Evolutionary conservation across 139 green algal species (phyloP), one percentile per base, ranked within the genome.

Genomic region (Pycnococcus provasolii): DNA sequence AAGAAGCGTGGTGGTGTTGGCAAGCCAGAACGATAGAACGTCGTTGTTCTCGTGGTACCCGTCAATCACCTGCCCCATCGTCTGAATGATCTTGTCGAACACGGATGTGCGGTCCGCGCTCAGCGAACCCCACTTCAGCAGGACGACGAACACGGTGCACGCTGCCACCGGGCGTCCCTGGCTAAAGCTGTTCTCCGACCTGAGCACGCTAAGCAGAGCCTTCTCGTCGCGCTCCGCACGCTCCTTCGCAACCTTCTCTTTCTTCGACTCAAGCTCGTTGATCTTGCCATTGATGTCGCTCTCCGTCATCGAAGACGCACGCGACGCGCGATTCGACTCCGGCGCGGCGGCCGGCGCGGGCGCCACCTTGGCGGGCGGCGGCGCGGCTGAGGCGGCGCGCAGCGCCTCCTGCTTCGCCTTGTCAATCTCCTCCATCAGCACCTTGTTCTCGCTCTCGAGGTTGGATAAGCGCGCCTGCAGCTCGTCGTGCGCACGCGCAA

Each of bases 1-100:
- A 44, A 96, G 85, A 69, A 99, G 88, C 58, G 91, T 93, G 42
- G 94, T 86, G 1, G 89, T 96, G 82, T 96, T 96, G 64, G 83
- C 86, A 1, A 99, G 82, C 87, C 93, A 99, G 84, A 97, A 98
- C 45, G 83, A 70, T 3, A 99, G 81, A 69, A 75, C 79, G 11
- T 73, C 80, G 71, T 96, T 94, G 68, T 70, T 85, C 47, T 95
- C 89, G 68, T 92, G 84, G 64, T 90, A 81, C 45, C 73, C 61
- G n/a, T 82, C 79, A 53, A 88, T 79, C 72, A 90, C 85, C 2
- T 64, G 68, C 57, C 84, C 84, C 61, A 97, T 94, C n/a, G 84
- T 78, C 37, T 82, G 74, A 60, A 95, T 96, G 83, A 99, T 94
- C 46, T 67, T 68, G 75, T 97, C 93, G 72, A 99, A 99, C 11